A percentile compares a stretch with the other conserved stretches of the same genome.
Conservation (phyloP, 139 green algal species). For the Choricystis sp. region DNA sequence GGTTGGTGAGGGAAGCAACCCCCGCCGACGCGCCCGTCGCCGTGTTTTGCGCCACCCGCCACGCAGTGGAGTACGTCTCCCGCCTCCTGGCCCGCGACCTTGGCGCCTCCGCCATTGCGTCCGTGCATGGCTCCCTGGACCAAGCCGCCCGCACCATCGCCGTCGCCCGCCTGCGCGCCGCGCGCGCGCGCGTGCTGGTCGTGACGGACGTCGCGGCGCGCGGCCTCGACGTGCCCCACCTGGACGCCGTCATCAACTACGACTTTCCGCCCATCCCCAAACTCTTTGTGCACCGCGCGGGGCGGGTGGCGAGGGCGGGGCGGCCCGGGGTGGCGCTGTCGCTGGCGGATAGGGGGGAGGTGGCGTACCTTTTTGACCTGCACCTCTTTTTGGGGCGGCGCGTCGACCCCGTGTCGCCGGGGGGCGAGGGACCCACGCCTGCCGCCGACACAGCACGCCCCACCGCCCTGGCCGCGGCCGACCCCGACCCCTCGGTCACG, state of each 20-base stretch:
- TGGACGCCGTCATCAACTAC: constrained; percentile 98
- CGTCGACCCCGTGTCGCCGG: constrained; percentile 19
- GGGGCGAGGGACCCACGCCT: constrained; percentile 8
- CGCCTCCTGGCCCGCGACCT: constrained; percentile 54
- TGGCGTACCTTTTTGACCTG: constrained; percentile 86
- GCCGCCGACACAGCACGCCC: not conserved
- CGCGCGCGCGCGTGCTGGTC: constrained; percentile 46
- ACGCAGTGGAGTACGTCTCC: constrained; percentile 88
- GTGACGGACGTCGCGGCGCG: constrained; percentile 96
- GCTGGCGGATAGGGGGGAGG: constrained; percentile 36
- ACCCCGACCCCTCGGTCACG: not conserved
- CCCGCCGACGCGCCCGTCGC: constrained; percentile 50
- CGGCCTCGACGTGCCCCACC: constrained; percentile 92
- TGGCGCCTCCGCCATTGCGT: constrained; percentile 1
- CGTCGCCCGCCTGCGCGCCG: constrained; percentile 74
- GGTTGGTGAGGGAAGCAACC: constrained; percentile 68
- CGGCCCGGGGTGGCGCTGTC: constrained; percentile 56
- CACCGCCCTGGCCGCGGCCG: not conserved
- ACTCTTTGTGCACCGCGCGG: constrained; percentile 85
- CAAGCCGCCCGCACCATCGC: constrained; percentile 89
- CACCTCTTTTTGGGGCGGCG: constrained; percentile 81
- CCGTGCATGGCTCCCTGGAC: not conserved
- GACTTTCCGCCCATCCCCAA: constrained; percentile 84
- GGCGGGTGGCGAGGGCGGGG: constrained; percentile 57
- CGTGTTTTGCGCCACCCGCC: constrained; percentile 76